A percentile compares a stretch with the other conserved stretches of the same genome.
Evolutionary conservation across 257 asterid genomes (phyloP).

Genomic region (Avicennia marina): DNA sequence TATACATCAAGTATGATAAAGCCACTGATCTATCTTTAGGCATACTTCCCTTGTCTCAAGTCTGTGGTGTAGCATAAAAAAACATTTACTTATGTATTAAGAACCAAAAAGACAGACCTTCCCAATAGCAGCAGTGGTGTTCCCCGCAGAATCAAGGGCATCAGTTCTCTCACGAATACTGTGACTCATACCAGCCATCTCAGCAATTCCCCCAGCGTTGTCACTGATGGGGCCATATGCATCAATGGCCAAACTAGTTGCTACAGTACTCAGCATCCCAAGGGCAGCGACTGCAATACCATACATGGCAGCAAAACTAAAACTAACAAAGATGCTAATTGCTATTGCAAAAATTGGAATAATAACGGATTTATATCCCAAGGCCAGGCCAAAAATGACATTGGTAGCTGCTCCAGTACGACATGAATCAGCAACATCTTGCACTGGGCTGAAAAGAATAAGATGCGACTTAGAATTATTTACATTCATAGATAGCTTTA

Average conservation of each 20-base stretch:
- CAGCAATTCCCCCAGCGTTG: constrained; percentile 50
- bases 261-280: constrained; percentile 50
- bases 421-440: constrained; percentile 49
- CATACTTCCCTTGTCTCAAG: no score
- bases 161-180: constrained; percentile 38
- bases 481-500: not conserved
- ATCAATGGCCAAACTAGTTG: constrained; percentile 46
- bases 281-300: constrained; percentile 48
- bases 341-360: constrained; percentile 46
- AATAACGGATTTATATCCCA: constrained; percentile 44
- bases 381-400: constrained; percentile 46
- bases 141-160: constrained; percentile 51
- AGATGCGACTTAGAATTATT: not conserved
- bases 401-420: constrained; percentile 51
- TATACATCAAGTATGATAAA: no score
- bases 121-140: constrained; percentile 52
- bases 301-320: constrained; percentile 46
- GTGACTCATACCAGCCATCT: constrained; percentile 51
- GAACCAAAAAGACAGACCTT: no score
- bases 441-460: constrained; percentile 34
- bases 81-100: no score
- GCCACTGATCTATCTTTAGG: no score
- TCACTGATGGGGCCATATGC: constrained; percentile 54
- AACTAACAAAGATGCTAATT: constrained; percentile 37
- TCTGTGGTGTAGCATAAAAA: no score